Base-by-base conservation (phyloP, 306 rosid species). In the Lathyrus sativus region DNA sequence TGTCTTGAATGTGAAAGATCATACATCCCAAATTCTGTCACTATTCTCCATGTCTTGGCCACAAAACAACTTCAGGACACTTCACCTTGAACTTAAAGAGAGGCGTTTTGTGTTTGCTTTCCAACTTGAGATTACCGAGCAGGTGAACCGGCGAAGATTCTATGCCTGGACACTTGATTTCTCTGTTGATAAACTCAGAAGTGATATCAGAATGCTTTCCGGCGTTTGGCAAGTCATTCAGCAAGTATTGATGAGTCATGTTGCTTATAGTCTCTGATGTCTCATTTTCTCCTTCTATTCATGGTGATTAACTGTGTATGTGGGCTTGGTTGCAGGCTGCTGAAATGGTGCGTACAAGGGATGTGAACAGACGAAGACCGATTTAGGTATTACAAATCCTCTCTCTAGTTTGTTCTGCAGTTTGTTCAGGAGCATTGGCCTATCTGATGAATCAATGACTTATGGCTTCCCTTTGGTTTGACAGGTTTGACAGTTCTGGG, bases 71-170 rank as follows among this genome's bases (percentile, higher is more conserved):
- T 77, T 85, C 91, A 4, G 92, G 91, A 74, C 84, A 83, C 71
- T 79, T 87, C 77, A 85, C 75, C 12, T 88, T 90, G 80, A 95
- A 88, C 88, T 87, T 88, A 35, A 88, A 87, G 77, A 55, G 81
- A 1, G 95, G 96, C 77, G 85, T 67, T 56, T 95, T 96, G 5
- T 85, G 74, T 81, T 74, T 90, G 69, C 73, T 84, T 78, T 83
- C 87, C 62, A 88, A 14, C 87, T 84, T 88, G 73, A 95, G 96
- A 83, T 79, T 81, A 67, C 89, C 96, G 56, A 83, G 95, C 76
- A 90, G 82, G 84, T 95, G 97, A 73, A 95, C 91, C 4, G 97
- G 99, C 13, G 99, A 95, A 64, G 82, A 80, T 33, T 81, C 82
- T 76, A 78, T 67, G 73, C 78, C 77, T 6, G 93, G 74, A 71